Base-by-base conservation (phyloP, 257 asterid species). In the Linderniella brevidens region DNA sequence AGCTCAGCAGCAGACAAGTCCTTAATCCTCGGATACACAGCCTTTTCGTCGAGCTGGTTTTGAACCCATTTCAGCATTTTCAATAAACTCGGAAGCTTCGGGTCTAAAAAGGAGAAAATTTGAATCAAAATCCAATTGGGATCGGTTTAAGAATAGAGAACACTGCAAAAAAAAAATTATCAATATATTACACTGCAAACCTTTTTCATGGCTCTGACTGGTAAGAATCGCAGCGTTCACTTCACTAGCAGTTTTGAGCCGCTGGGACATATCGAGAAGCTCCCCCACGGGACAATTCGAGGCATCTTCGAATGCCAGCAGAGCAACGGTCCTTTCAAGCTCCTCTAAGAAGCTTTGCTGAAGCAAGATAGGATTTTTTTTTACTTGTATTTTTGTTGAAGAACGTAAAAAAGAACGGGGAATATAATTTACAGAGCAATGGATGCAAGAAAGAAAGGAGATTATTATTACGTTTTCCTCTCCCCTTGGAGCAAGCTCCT, bases 401-500 rank as follows among this genome's bases (percentile, higher is more conserved):
- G 37, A 29, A 37, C 6, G 4, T 18, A 13, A 41, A 17, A 17
- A 29, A 43, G 8, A 11, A 11, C n/a, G n/a, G n/a, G 12, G 14
- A 11, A 16, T 13, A 8, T 19, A 62, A 16, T 13, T 35, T 10
- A 40, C 17, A 43, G 35, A 12, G 40, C 48, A 54, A 12, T 11
- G 2, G 37, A 40, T 16, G 11, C 13, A 25, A 25, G 32, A 49
- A 50, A 40, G 16, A 4, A 40, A 35, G 36, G 10, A n/a, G 49
- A 47, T 51, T 57, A 51, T 51, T 57, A 51, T 66, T 69, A 86
- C 94, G 64, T 86, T 77, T 75, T 82, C 87, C 70, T 82, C 97
- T 50, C 92, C 94, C 67, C 82, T 71, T 18, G 94, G 93, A 68
- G 93, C 94, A 58, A 86, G 94, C 68, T 86, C 92, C 67, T 82